These are phyloP conservation scores for Annulohypoxylon nitens DNA, from an alignment of 495 filamentous ascomycete species.

Conservation along the genomic window DNA sequence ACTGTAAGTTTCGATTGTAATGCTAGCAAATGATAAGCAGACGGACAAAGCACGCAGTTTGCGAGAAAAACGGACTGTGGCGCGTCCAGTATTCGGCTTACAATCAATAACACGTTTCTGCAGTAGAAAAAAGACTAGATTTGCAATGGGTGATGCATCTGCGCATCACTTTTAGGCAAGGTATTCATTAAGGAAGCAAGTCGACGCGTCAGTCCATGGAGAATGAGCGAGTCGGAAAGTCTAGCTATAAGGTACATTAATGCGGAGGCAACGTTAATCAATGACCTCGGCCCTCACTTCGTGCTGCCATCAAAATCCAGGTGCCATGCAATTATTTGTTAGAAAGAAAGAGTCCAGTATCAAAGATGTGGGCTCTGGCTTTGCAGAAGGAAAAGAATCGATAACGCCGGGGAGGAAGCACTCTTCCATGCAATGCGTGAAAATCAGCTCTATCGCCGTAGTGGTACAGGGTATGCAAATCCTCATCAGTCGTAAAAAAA, in stretches of 20 bases:
- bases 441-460: conserved; percentile 39
- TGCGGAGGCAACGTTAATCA: not conserved
- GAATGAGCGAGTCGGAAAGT: conserved; percentile 7
- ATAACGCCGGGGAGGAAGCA: conserved; percentile 31
- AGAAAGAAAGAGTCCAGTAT: conserved; percentile 8
- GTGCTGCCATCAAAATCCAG: conserved; percentile 12
- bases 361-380: not conserved
- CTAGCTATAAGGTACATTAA: conserved; percentile 16
- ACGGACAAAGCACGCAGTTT: not conserved
- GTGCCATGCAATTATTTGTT: not conserved
- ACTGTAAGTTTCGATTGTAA: too few species aligned
- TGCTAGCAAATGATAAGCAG: not conserved
- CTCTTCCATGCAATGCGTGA: conserved; percentile 36
- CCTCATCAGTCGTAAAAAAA: conserved; percentile 15
- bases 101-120: not conserved
- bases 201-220: conserved; percentile 11
- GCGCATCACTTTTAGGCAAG: not conserved
- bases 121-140: not conserved
- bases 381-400: conserved; percentile 11
- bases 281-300: not conserved
- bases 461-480: conserved; percentile 30
- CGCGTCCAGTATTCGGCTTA: not conserved
- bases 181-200: conserved; percentile 19
- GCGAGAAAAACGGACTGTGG: not conserved
- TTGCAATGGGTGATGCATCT: not conserved